Base-by-base conservation (phyloP, 352 stramenopile genomes). In the Poterioochromonas sp. region DNA sequence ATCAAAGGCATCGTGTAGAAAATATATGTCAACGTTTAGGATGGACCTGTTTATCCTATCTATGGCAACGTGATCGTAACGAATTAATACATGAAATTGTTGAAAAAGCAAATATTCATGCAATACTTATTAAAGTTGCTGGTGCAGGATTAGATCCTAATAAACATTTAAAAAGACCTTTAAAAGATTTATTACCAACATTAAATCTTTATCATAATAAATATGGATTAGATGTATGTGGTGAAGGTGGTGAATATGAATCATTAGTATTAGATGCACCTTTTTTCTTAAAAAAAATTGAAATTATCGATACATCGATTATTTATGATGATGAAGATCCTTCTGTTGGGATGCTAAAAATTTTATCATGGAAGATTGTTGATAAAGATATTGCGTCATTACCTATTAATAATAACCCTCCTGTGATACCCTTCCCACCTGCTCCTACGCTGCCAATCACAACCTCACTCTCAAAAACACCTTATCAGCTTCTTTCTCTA, bases 181-280 rank as follows among this genome's bases (percentile, higher is more conserved):
- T 99, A 70, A 83, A 80, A 0, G 85, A 92, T 37, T 82, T 98
- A 64, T 84, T 92, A 78, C 84, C 86, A 58, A 87, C 94, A 51
- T 90, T 99, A 29, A 83, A 96, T 78, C 83, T 84, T 39, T 83
- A 98, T 81, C 85, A 97, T 83, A 86, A 95, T 29, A 91, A 94
- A 76, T 99, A 95, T 83, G 91, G 96, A 76, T 92, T 99, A 81
- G 95, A 99, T 83, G 89, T 98, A 11, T 98, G 94, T 51, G 96
- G 96, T 22, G 96, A 99, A 87, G 96, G 96, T 49, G 96, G 96
- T 29, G 96, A 99, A 84, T 99, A 99, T 87, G 96, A 99, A 87
- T 97, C 94, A 0, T 86, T 99, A 41, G 97, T 96, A 37, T 83
- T 99, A 29, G 93, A 99, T 87, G 98, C 91, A 82, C 92, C 92